A percentile compares a stretch with the other conserved stretches of the same genome.
These are phyloP conservation scores for Daldinia bambusicola DNA, from an alignment of 495 filamentous ascomycete genomes.

Conservation along the genomic window DNA sequence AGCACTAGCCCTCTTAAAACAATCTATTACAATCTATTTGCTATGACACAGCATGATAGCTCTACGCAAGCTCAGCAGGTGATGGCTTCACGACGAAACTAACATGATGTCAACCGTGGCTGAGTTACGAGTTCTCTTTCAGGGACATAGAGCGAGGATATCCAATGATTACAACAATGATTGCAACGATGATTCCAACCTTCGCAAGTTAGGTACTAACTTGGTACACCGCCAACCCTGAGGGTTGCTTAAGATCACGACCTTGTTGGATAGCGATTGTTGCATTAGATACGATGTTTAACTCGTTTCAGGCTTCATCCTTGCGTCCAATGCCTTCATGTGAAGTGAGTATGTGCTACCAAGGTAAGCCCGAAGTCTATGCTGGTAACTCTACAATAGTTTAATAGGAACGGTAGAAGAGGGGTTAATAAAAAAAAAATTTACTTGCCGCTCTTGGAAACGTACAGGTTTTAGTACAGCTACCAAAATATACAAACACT, in stretches of 20 bases:
- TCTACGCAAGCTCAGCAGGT: constrained; percentile 3
- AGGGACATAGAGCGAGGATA: neutral
- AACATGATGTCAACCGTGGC: constrained; percentile 31
- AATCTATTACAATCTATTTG: neutral
- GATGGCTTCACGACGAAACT: constrained; percentile 25
- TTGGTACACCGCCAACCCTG: neutral
- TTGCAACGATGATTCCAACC: too few relatives aligned
- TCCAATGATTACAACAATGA: neutral
- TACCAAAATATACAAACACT: neutral
- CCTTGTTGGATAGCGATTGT: constrained; percentile 13
- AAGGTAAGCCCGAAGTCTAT: neutral
- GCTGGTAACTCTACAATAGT: constrained; percentile 6
- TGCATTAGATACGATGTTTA: constrained; percentile 14
- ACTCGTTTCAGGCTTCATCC: constrained; percentile 6
- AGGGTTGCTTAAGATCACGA: constrained; percentile 10
- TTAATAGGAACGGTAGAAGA: neutral
- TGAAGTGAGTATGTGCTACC: constrained; percentile 30
- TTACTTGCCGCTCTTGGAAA: neutral
- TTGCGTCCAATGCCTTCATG: constrained; percentile 25
- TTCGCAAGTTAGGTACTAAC: neutral
- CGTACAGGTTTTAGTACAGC: neutral
- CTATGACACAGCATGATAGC: neutral
- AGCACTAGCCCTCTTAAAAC: constrained; percentile 18
- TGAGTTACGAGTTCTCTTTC: constrained; percentile 27
- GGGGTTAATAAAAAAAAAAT: neutral